Percentiles rank a stretch among this genome's conserved stretches.
Evolutionary conservation across 805 yeast species (phyloP).

Genomic region (Yarrowia osloensis): DNA sequence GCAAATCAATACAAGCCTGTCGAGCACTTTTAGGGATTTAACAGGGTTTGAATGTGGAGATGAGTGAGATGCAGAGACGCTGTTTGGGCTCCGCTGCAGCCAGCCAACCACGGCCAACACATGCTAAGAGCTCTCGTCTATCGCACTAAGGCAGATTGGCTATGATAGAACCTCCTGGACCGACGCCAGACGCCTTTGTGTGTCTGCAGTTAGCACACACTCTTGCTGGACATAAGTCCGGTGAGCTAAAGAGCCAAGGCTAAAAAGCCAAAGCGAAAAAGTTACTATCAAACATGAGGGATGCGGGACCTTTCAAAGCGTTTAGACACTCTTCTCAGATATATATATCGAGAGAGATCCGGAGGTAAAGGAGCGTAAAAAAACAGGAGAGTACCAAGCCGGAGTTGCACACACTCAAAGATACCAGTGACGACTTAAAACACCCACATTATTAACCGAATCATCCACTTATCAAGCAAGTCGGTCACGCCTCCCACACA

Average conservation of each 20-base stretch:
- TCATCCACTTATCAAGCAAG: too few relatives aligned
- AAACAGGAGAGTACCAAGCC: too few relatives aligned
- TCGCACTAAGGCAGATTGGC: background rate
- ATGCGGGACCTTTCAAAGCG: background rate
- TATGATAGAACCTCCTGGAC: background rate
- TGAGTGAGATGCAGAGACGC: too few relatives aligned
- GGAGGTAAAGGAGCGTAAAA: background rate
- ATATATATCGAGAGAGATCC: background rate
- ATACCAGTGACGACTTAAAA: background rate
- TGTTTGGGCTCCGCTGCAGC: too few relatives aligned
- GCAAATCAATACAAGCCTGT: background rate
- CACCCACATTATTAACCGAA: too few relatives aligned
- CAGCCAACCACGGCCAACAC: background rate
- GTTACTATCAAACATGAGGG: constrained; percentile 5
- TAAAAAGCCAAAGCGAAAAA: background rate
- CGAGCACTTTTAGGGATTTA: constrained; percentile 6
- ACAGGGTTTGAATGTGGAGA: background rate
- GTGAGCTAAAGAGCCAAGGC: background rate
- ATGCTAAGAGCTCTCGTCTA: background rate
- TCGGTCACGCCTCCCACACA: too few relatives aligned
- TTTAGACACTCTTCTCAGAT: background rate
- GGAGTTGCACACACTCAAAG: background rate
- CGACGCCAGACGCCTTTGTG: too few relatives aligned
- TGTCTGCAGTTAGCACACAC: too few relatives aligned
- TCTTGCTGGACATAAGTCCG: background rate